phyloP scores from a whole-genome alignment of 2,329 filamentous ascomycete genomes.

The Cordyceps cateniannulata region DNA sequence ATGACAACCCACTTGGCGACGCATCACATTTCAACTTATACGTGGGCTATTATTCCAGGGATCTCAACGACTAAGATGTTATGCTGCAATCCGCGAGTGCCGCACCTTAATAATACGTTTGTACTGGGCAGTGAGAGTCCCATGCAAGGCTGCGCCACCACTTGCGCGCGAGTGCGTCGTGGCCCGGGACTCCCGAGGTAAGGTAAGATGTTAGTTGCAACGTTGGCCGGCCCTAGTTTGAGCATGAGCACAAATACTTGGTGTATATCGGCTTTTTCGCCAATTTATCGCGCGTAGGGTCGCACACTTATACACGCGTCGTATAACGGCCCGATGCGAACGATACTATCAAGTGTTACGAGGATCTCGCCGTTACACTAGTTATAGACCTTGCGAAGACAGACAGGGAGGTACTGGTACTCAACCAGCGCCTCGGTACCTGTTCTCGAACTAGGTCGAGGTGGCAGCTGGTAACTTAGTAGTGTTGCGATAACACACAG shows the following conservation, averaged over 20 bases:
- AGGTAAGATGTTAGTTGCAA: not conserved
- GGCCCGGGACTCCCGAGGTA: not conserved
- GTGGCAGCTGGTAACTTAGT: not conserved
- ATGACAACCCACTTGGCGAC: not conserved
- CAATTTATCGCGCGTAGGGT: not conserved
- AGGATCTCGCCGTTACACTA: not conserved
- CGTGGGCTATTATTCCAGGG: not conserved
- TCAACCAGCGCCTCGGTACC: not conserved
- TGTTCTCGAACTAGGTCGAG: not conserved
- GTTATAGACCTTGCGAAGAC: not conserved
- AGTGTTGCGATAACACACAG: not conserved
- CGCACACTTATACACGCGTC: not conserved
- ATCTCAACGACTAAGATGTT: not conserved
- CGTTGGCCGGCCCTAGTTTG: not conserved
- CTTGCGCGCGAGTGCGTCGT: not conserved
- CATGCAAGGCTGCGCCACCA: not conserved
- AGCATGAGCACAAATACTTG: not conserved
- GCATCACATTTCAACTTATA: not conserved
- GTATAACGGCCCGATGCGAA: conserved; percentile 9
- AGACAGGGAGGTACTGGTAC: not conserved
- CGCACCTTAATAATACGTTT: not conserved
- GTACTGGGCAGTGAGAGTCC: not conserved
- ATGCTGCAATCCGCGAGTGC: not conserved
- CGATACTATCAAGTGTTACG: not conserved
- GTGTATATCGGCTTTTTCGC: not conserved